These are phyloP conservation scores for Trichaptum fuscoviolaceum DNA, from an alignment of 768 basidiomycete species.

Conservation along the genomic window DNA sequence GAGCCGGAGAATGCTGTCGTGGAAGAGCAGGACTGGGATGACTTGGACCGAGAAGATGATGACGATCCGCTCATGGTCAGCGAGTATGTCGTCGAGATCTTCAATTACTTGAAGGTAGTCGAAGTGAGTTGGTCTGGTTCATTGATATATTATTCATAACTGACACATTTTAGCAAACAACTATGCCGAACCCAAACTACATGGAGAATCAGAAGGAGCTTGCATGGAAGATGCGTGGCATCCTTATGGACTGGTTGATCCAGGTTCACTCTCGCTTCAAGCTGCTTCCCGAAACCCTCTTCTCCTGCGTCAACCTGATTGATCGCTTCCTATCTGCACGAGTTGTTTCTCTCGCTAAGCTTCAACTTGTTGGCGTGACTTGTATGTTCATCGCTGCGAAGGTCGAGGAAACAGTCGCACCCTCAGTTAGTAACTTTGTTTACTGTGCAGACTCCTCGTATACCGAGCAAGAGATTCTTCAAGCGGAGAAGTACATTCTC, in stretches of 20 bases:
- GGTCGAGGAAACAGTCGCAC: conserved; percentile 89
- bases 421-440: conserved; percentile 76
- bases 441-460: conserved; percentile 76
- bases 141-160: conserved; percentile 13
- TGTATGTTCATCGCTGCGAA: conserved; percentile 87
- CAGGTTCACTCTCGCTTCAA: conserved; percentile 86
- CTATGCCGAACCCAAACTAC: conserved; percentile 80
- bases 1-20: conserved; percentile 56
- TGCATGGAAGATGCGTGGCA: conserved; percentile 84
- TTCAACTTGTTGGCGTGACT: conserved; percentile 86
- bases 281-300: conserved; percentile 85
- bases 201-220: conserved; percentile 81
- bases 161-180: conserved; percentile 45
- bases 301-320: conserved; percentile 80
- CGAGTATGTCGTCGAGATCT: conserved; percentile 93
- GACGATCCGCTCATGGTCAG: conserved; percentile 97
- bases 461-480: conserved; percentile 73
- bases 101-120: conserved; percentile 79
- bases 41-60: conserved; percentile 85
- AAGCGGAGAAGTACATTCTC: conserved; percentile 85
- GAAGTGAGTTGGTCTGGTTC: conserved; percentile 51
- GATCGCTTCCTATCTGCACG: conserved; percentile 60
- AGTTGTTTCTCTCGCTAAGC: conserved; percentile 53
- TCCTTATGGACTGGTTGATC: conserved; percentile 91
- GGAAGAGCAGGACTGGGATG: conserved; percentile 71